These are phyloP conservation scores for Podaxis pistillaris DNA, from an alignment of 768 basidiomycete genomes.

Conservation along the genomic window DNA sequence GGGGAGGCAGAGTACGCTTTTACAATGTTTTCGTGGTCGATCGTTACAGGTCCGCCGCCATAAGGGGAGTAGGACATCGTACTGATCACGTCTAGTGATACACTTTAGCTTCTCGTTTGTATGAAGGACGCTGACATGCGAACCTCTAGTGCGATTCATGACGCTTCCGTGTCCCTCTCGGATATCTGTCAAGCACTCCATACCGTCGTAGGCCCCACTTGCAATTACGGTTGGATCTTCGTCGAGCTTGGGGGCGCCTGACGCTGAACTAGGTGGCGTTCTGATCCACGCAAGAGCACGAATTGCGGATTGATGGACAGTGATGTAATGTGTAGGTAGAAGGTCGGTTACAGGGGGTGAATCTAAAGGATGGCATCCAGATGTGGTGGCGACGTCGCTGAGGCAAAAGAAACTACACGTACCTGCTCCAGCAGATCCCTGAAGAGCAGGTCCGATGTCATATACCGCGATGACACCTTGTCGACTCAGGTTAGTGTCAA, in stretches of 20 bases:
- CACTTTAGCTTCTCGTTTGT: neutral
- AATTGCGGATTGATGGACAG: slow-evolving; percentile 77
- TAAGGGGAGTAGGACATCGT: slow-evolving; percentile 66
- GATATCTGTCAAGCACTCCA: slow-evolving; percentile 73
- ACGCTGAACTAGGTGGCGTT: slow-evolving; percentile 52
- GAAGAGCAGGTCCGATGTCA: slow-evolving; percentile 45
- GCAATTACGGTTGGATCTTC: slow-evolving; percentile 71
- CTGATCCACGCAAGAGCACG: slow-evolving; percentile 75
- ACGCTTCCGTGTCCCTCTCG: slow-evolving; percentile 65
- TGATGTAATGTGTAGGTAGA: slow-evolving; percentile 71
- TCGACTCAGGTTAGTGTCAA: slow-evolving; percentile 1
- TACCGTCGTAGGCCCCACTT: slow-evolving; percentile 81
- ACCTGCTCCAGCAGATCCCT: slow-evolving; percentile 31
- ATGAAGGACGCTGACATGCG: neutral
- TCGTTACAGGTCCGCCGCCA: slow-evolving; percentile 67
- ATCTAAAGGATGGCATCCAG: slow-evolving; percentile 18
- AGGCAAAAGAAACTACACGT: slow-evolving; percentile 10
- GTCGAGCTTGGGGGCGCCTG: slow-evolving; percentile 43
- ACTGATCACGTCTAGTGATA: slow-evolving; percentile 64
- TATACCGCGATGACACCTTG: slow-evolving; percentile 59
- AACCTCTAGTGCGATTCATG: slow-evolving; percentile 79
- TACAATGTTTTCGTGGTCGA: slow-evolving; percentile 80
- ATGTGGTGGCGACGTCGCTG: neutral
- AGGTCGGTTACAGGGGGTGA: slow-evolving; percentile 34
- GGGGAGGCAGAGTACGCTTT: slow-evolving; percentile 75